Evolutionary conservation across 306 rosid species (phyloP).

Genomic region (Cicer chorassanicum): DNA sequence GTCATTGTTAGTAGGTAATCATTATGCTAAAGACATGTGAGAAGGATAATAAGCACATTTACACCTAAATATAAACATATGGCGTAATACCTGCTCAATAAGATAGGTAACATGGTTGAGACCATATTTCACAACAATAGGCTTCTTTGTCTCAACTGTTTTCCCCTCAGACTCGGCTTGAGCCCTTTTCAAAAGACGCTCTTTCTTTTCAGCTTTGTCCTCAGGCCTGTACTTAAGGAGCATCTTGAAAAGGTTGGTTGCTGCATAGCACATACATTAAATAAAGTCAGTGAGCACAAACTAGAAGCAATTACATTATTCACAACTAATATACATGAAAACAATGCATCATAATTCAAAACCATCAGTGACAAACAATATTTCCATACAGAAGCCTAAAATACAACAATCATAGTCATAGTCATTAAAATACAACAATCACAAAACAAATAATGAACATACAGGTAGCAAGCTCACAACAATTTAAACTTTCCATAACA

Average conservation of each 20-base stretch:
- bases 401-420: not conserved
- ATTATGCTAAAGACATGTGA: not conserved
- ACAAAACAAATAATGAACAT: not conserved
- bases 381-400: too few relatives aligned
- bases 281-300: not conserved
- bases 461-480: not conserved
- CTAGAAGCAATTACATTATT: not conserved
- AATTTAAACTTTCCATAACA: not conserved
- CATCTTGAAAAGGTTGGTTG: constrained; percentile 77
- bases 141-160: constrained; percentile 65
- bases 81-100: constrained; percentile 62
- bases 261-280: constrained; percentile 42
- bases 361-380: not conserved
- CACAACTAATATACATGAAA: not conserved
- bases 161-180: constrained; percentile 80
- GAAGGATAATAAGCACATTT: too few relatives aligned
- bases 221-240: constrained; percentile 81
- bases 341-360: not conserved
- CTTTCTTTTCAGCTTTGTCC: constrained; percentile 80
- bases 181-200: constrained; percentile 73
- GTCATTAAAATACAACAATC: not conserved
- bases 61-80: not conserved
- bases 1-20: not conserved
- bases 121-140: constrained; percentile 79
- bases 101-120: constrained; percentile 82